Evolutionary conservation across 73 alveolate genomes (phyloP), one percentile per base, ranked within the genome.

Genomic region (Paramecium caudatum): DNA sequence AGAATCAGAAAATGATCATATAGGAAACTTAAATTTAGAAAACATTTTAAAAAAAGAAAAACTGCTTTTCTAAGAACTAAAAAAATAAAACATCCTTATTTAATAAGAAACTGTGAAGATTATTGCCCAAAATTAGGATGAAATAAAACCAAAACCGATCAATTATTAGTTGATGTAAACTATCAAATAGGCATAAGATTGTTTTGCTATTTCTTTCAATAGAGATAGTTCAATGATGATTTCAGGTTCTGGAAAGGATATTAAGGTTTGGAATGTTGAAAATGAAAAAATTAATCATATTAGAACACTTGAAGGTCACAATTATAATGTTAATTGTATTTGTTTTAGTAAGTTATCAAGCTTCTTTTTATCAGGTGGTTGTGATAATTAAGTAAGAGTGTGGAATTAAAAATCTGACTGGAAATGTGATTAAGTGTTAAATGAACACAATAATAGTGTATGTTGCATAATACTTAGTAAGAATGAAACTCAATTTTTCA

Each of bases 221-320:
- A 55, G 30, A 55, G 15, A 37, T 10, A 43, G 80, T 27, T 27
- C 23, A 27, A 27, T 55, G 0, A 43, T 55, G 2, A 43, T 55
- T 55, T 55, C 80, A 2, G 80, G 80, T 27, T 27, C 46, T 5
- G 80, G 80, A 0, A 55, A 55, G n/a, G 80, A 55, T 55, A 55
- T 55, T 3, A 55, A 27, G 30, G 45, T 55, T 23, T 55, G 80
- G 80, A 55, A 55, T 27, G 23, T 55, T 55, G 45, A 55, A 9
- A 27, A 17, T 10, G 80, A 55, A 1, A 3, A 55, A 55, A 27
- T 55, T 19, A 55, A 15, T 23, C 23, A 55, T 27, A 13, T 55
- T 3, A 10, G 30, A 23, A 55, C 46, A 21, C 80, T 55, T 3
- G 30, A 3, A 12, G 80, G 80, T 10, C 80, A 55, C 30, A 55